Percentiles rank a stretch among this genome's conserved stretches.
phyloP scores from a whole-genome alignment of 495 filamentous ascomycete species.

The Neurospora sp. region DNA sequence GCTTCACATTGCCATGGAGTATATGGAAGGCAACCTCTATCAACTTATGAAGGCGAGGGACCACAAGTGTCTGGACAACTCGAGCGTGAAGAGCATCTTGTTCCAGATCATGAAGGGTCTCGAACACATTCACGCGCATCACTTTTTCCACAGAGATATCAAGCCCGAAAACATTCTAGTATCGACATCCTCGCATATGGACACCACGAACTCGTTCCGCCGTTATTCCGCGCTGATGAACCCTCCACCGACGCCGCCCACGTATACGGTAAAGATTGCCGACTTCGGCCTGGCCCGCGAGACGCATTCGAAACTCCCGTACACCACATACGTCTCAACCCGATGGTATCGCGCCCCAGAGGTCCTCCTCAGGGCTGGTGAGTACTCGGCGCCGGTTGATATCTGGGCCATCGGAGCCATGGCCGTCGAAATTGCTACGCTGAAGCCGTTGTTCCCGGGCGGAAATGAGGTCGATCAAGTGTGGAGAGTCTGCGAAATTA shows the following conservation, averaged over 20 bases:
- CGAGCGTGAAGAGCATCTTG: slow-evolving; percentile 93
- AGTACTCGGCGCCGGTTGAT: slow-evolving; percentile 96
- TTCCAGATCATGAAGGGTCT: slow-evolving; percentile 94
- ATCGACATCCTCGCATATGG: slow-evolving; percentile 76
- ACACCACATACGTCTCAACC: slow-evolving; percentile 98
- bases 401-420: slow-evolving; percentile 99
- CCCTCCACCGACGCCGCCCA: slow-evolving; percentile 84
- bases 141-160: slow-evolving; percentile 98
- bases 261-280: slow-evolving; percentile 96
- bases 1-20: slow-evolving; percentile 98
- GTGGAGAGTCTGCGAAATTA: slow-evolving; percentile 98
- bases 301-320: slow-evolving; percentile 89
- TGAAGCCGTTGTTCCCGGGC: slow-evolving; percentile 96
- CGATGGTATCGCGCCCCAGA: slow-evolving; percentile 98
- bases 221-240: slow-evolving; percentile 90
- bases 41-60: slow-evolving; percentile 98
- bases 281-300: slow-evolving; percentile 98
- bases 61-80: slow-evolving; percentile 81
- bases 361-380: slow-evolving; percentile 85
- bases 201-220: slow-evolving; percentile 69
- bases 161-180: slow-evolving; percentile 99
- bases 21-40: slow-evolving; percentile 99
- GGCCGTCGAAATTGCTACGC: slow-evolving; percentile 95
- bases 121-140: slow-evolving; percentile 92
- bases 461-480: slow-evolving; percentile 99